Evolutionary conservation across 2,329 filamentous ascomycete genomes (phyloP), one percentile per base, ranked within the genome.

Genomic region (Sporothrix variecibatus): DNA sequence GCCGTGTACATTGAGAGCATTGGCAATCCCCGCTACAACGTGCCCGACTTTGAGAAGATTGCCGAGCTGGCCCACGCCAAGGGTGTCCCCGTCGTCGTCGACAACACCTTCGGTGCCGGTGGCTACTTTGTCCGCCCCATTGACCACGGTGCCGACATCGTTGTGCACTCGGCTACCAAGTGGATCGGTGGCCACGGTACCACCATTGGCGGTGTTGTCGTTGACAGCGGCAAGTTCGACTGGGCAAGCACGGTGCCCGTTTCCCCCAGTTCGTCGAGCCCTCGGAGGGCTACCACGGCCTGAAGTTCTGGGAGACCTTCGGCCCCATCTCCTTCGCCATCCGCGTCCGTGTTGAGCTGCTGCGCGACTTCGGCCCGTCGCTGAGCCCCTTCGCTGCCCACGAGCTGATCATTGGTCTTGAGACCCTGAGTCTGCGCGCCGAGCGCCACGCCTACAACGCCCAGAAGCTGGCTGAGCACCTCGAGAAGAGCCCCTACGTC

Each of bases 121-220:
- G 95, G 95, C 70, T 98, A 93, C 87, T 97, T 94, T 82, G 86
- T 92, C 78, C 90, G 92, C 7, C 95, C 95, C 56, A 95, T 98
- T 79, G 91, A 95, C 31, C 93, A 97, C 82, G 95, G 95, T 73
- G 95, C 93, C 76, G 95, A 98, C 81, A 97, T 98, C 75, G 92
- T 98, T 71, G 93, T 97, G 31, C 94, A 98, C 87, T 96, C 93
- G 53, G 94, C 94, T 12, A 97, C 95, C 74, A 98, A 98, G 84
- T 98, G 95, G 95, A 98, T 98, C 76, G 95, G 95, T 74, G 95
- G 95, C 58, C 95, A 98, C 83, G 95, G 95, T 75, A 97, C 95
- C 56, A 97, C 95, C 34, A 93, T 98, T 77, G 95, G 88, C 74
- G 95, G 95, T 75, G 88, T 97, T 60, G 88, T 98, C 46, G 86